Percentiles rank a stretch among this genome's conserved stretches.
Conservation (phyloP, 371 early-diverging fungal genomes). For the Mortierella sp. region DNA sequence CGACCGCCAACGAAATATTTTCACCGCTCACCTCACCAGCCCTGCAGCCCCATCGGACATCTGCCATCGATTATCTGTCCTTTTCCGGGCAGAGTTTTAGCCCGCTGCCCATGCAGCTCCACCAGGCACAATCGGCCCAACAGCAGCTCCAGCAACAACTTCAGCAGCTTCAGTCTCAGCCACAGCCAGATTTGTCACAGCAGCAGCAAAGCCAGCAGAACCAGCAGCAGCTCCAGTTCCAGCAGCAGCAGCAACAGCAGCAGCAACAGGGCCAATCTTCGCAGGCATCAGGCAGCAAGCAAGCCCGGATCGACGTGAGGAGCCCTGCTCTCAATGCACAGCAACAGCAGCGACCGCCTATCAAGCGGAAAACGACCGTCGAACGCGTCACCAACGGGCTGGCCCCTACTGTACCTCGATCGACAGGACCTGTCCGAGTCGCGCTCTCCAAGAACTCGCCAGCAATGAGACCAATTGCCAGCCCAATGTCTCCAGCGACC, state of each 20-base stretch:
- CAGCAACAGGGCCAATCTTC: constrained; percentile 31
- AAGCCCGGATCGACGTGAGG: constrained; percentile 22
- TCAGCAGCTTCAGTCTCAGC: constrained; percentile 45
- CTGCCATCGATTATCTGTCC: constrained; percentile 46
- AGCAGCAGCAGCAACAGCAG: constrained; percentile 10
- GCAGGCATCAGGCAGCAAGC: constrained; percentile 22
- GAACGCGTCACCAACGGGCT: constrained; percentile 45
- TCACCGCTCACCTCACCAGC: constrained; percentile 82
- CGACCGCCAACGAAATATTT: constrained; percentile 62
- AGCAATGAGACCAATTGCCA: constrained; percentile 38
- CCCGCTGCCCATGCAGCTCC: constrained; percentile 44
- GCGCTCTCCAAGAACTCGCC: constrained; percentile 52
- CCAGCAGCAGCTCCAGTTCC: constrained; percentile 21
- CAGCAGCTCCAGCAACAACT: constrained; percentile 45
- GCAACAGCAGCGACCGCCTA: constrained; percentile 21
- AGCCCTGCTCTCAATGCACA: constrained; percentile 47
- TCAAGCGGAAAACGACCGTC: constrained; percentile 42
- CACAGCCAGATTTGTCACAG: constrained; percentile 40
- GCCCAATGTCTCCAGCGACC: constrained; percentile 52
- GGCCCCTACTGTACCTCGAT: constrained; percentile 22
- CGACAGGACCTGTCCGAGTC: constrained; percentile 44
- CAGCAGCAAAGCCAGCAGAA: constrained; percentile 24
- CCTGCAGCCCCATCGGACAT: constrained; percentile 63
- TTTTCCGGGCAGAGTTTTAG: constrained; percentile 46
- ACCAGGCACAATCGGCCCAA: constrained; percentile 48